Evolutionary conservation across 805 yeast species (phyloP).

Genomic region (Candida vaughaniae): DNA sequence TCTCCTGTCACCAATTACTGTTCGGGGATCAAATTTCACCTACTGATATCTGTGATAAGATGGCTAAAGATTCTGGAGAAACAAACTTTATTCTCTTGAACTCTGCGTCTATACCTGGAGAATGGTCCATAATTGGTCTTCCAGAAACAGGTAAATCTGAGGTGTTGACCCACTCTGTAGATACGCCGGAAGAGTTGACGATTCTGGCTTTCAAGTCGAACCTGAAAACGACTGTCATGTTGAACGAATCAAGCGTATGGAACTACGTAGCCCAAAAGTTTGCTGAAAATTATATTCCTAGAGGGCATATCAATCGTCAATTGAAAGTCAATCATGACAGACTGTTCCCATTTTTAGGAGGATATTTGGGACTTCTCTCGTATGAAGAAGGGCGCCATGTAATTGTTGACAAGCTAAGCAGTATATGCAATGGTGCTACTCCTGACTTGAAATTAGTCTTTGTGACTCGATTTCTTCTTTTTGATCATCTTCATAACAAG

Average conservation of each 20-base stretch:
- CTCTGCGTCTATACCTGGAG: conserved; percentile 82
- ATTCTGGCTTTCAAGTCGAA: conserved; percentile 28
- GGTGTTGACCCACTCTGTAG: conserved; percentile 63
- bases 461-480: conserved; percentile 61
- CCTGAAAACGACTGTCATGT: conserved; percentile 5
- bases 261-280: conserved; percentile 48
- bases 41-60: conserved; percentile 52
- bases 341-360: conserved; percentile 83
- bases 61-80: conserved; percentile 23
- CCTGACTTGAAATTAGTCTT: conserved; percentile 79
- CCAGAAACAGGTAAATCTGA: conserved; percentile 47
- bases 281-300: conserved; percentile 33
- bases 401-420: conserved; percentile 28
- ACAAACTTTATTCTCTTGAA: conserved; percentile 61
- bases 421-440: conserved; percentile 31
- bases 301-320: conserved; percentile 22
- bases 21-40: conserved; percentile 25
- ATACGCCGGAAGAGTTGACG: conserved; percentile 24
- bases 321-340: conserved; percentile 18
- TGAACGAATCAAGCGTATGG: conserved; percentile 43
- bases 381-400: conserved; percentile 80
- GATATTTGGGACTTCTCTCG: conserved; percentile 79
- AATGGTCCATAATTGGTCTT: conserved; percentile 83
- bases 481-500: conserved; percentile 46
- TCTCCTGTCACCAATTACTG: conserved; percentile 14